Percentiles rank a stretch among this genome's conserved stretches.
phyloP scores from a whole-genome alignment of 192 early-diverging fungal genomes.

The Coemansia umbellata region DNA sequence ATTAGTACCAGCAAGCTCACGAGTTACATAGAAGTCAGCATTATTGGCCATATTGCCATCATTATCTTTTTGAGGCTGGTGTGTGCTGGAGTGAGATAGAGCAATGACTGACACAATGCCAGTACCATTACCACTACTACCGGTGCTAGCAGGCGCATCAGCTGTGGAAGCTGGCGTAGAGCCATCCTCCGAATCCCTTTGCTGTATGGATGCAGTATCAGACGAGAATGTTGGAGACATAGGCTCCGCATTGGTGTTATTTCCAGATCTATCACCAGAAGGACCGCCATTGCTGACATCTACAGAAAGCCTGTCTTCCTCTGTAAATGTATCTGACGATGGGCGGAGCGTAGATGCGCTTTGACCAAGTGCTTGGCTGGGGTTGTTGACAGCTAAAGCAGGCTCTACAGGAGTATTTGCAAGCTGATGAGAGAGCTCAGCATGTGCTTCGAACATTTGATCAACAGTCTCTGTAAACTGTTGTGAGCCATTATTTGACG shows the following conservation, averaged over 20 bases:
- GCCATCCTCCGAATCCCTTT: conserved; percentile 11
- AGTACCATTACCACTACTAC: too few species aligned
- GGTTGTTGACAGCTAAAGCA: neutral
- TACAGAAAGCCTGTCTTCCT: conserved; percentile 6
- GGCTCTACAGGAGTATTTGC: conserved; percentile 5
- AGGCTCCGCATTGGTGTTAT: conserved; percentile 1
- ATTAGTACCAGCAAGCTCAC: conserved; percentile 3
- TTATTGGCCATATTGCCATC: neutral
- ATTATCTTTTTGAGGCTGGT: conserved; percentile 33
- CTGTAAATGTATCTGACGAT: conserved; percentile 42
- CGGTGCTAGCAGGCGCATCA: neutral
- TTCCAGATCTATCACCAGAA: conserved; percentile 1
- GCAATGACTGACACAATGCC: conserved; percentile 4
- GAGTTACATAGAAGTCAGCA: neutral
- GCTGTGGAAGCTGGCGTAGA: conserved; percentile 5
- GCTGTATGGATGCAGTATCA: conserved; percentile 31
- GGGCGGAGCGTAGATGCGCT: conserved; percentile 44
- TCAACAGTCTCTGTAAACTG: conserved; percentile 2
- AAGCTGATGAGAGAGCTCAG: conserved; percentile 9
- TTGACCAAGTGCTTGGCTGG: conserved; percentile 27
- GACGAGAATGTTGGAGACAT: conserved; percentile 26
- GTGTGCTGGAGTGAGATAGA: conserved; percentile 16
- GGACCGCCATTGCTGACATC: neutral
- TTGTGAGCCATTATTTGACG: neutral
- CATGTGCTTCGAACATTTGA: neutral